Evolutionary conservation across 352 stramenopile species (phyloP).

Genomic region (Thraustotheca clavata): DNA sequence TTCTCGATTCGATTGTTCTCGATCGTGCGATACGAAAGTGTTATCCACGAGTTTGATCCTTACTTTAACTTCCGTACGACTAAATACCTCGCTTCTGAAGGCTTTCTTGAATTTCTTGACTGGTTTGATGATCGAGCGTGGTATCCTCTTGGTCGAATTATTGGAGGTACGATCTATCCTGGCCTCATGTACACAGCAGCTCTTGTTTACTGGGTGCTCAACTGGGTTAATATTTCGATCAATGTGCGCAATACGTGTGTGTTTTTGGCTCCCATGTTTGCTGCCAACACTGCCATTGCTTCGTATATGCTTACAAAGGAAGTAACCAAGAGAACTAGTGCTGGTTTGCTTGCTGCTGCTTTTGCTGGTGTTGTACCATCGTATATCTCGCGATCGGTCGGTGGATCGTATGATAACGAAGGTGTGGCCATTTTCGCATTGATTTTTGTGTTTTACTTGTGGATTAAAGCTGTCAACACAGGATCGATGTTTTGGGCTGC

Average conservation of each 20-base stretch:
- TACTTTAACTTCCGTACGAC: slow-evolving; percentile 99
- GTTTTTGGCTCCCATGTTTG: slow-evolving; percentile 87
- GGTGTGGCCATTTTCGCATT: slow-evolving; percentile 96
- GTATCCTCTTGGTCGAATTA: slow-evolving; percentile 90
- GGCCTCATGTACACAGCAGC: slow-evolving; percentile 88
- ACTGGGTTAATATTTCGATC: slow-evolving; percentile 88
- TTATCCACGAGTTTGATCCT: slow-evolving; percentile 89
- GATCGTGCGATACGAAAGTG: slow-evolving; percentile 89
- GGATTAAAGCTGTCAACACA: slow-evolving; percentile 90
- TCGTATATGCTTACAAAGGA: slow-evolving; percentile 88
- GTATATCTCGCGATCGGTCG: slow-evolving; percentile 95
- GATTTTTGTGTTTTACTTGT: slow-evolving; percentile 96
- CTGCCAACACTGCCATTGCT: slow-evolving; percentile 79
- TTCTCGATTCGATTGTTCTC: slow-evolving; percentile 91
- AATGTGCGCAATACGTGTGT: slow-evolving; percentile 90
- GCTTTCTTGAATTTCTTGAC: slow-evolving; percentile 94
- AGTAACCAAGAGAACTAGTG: slow-evolving; percentile 82
- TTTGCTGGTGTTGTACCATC: slow-evolving; percentile 96
- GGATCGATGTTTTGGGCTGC: slow-evolving; percentile 82
- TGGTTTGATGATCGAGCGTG: slow-evolving; percentile 97
- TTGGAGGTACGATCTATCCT: slow-evolving; percentile 91
- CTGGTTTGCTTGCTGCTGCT: slow-evolving; percentile 82
- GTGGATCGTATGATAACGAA: slow-evolving; percentile 98
- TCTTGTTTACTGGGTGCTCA: slow-evolving; percentile 84
- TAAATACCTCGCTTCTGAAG: slow-evolving; percentile 92